phyloP scores from a whole-genome alignment of 2,329 filamentous ascomycete species.

The Fusarium longipes region DNA sequence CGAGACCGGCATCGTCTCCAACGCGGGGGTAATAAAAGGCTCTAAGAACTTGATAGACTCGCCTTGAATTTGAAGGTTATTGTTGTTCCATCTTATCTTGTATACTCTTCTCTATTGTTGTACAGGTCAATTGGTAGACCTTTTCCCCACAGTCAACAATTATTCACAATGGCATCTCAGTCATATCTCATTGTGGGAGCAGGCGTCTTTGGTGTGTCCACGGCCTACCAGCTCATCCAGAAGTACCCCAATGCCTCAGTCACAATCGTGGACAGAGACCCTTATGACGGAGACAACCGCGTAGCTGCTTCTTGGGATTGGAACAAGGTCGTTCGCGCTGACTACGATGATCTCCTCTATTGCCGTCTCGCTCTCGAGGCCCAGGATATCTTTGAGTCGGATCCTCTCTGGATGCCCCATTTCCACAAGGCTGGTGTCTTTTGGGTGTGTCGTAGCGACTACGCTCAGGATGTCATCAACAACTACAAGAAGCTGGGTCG shows the following conservation, averaged over 20 bases:
- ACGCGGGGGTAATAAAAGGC: conserved; percentile 37
- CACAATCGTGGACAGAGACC: conserved; percentile 68
- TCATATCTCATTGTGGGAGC: conserved; percentile 71
- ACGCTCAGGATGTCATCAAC: conserved; percentile 62
- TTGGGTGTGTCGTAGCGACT: conserved; percentile 63
- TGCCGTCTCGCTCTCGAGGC: conserved; percentile 73
- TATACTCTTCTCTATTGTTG: neutral
- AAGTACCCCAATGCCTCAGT: conserved; percentile 62
- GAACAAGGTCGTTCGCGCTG: conserved; percentile 42
- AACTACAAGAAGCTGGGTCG: conserved; percentile 62
- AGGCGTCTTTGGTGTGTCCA: conserved; percentile 74
- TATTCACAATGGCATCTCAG: conserved; percentile 37
- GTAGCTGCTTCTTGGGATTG: conserved; percentile 74
- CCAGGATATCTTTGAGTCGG: conserved; percentile 68
- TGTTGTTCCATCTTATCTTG: neutral
- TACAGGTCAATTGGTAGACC: conserved; percentile 20
- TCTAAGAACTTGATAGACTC: conserved; percentile 19
- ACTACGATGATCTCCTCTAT: conserved; percentile 66
- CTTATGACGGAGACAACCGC: conserved; percentile 59
- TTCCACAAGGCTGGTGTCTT: conserved; percentile 72
- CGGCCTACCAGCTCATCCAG: conserved; percentile 70
- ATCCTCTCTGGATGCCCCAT: conserved; percentile 65
- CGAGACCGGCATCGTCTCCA: conserved; percentile 33
- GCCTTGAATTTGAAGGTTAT: conserved; percentile 5
- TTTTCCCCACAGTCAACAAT: conserved; percentile 1